Evolutionary conservation across 495 filamentous ascomycete species (phyloP), one percentile per base, ranked within the genome.

Genomic region (Daldinia decipiens): DNA sequence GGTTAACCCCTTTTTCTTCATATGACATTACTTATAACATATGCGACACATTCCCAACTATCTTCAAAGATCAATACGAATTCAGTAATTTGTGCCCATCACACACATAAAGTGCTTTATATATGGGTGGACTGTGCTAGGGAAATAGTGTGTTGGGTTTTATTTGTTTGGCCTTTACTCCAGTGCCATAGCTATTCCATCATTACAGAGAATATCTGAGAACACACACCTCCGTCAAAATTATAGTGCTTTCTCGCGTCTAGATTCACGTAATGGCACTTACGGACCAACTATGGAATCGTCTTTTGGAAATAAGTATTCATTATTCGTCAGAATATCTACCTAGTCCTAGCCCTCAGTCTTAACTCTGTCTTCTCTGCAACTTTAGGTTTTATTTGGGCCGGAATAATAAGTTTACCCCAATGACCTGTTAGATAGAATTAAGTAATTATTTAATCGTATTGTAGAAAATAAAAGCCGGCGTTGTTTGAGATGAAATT

Each of bases 91-190:
- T 24, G 21, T 2, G 21, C 17, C 72, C 17, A 60, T 79, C 4
- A 62, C 68, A n/a, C n/a, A n/a, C n/a, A n/a, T n/a, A n/a, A n/a
- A n/a, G n/a, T 34, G 51, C 79, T 21, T 78, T 82, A 0, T 88
- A 84, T 62, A 75, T 89, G 0, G 86, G 84, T 0, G n/a, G 85
- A 0, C 75, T 82, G 2, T 85, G 85, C 0, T 87, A 83, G 83
- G 85, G 84, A 0, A 86, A 86, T 39, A 80, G 77, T 13, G 56
- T 84, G 3, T 72, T 87, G n/a, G 85, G 76, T 6, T 89, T 90
- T 61, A 8, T 84, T 32, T 77, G 74, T 5, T 55, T 87, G 5
- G 74, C 70, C 5, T 59, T 83, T 34, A 77, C 79, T 17, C 83
- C 83, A 13, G 76, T 79, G 4, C 78, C 85, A 5, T 55, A 80